Evolutionary conservation across 306 rosid species (phyloP).

Genomic region (Luffa aegyptiaca): DNA sequence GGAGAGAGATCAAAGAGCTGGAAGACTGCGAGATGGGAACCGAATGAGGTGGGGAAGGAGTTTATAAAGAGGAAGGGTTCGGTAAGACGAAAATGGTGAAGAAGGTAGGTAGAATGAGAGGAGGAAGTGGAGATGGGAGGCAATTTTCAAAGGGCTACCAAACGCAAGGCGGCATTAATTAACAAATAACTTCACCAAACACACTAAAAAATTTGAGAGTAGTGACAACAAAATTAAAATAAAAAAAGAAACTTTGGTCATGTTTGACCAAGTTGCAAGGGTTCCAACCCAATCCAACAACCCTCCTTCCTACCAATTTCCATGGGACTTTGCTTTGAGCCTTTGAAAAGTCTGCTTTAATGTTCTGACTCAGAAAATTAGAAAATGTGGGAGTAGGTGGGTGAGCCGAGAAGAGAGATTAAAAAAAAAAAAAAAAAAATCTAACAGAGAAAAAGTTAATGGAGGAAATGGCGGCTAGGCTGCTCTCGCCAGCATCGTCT

Average conservation of each 20-base stretch:
- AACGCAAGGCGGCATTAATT: slow-evolving; percentile 3
- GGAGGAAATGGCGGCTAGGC: background rate
- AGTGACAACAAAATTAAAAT: background rate
- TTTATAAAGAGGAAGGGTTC: background rate
- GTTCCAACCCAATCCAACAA: background rate
- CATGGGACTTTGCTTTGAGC: background rate
- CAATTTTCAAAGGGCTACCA: background rate
- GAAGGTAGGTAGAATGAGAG: background rate
- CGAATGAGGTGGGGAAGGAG: background rate
- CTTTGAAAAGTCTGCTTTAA: background rate
- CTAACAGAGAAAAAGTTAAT: background rate
- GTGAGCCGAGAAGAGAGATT: background rate
- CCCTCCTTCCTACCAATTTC: background rate
- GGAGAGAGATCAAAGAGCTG: background rate
- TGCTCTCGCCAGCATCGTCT: background rate
- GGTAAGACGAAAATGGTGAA: background rate
- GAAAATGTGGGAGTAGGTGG: background rate
- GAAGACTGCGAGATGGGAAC: background rate
- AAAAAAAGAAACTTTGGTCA: background rate
- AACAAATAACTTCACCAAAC: background rate
- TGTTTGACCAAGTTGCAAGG: background rate
- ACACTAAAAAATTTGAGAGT: background rate
- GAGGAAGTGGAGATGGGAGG: background rate
- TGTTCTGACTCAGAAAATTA: background rate
- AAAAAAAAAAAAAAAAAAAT: background rate